These are phyloP conservation scores for Nannochloropsis granulata DNA, from an alignment of 108 stramenopile genomes.

Conservation along the genomic window DNA sequence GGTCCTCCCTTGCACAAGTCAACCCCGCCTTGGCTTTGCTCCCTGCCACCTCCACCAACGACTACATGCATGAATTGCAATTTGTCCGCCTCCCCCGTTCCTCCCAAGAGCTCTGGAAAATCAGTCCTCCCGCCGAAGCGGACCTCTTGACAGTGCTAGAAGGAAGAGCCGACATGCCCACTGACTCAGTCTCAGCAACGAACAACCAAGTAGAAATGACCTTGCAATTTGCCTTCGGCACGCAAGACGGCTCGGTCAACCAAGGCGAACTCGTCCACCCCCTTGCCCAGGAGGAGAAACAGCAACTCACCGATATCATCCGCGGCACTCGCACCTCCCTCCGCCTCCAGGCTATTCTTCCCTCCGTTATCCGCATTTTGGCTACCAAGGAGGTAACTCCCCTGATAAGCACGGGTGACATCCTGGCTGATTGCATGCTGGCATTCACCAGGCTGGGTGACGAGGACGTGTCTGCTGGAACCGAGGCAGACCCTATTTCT, in stretches of 20 bases:
- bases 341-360: background rate
- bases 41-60: background rate
- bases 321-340: background rate
- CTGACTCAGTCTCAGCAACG: background rate
- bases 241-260: background rate
- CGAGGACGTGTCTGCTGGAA: background rate
- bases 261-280: background rate
- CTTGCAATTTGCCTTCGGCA: background rate
- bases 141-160: background rate
- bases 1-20: background rate
- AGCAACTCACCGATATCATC: background rate
- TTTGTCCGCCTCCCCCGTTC: background rate
- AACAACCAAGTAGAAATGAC: background rate
- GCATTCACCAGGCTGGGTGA: background rate
- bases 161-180: background rate
- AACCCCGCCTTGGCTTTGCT: background rate
- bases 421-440: background rate
- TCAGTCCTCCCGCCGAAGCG: background rate
- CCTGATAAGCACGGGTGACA: background rate
- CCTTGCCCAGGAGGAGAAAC: background rate
- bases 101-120: background rate
- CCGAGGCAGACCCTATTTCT: background rate
- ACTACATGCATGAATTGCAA: background rate
- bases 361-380: background rate
- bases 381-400: background rate